Conservation (phyloP, 257 asterid genomes). For the Solanum corneliomulleri region DNA sequence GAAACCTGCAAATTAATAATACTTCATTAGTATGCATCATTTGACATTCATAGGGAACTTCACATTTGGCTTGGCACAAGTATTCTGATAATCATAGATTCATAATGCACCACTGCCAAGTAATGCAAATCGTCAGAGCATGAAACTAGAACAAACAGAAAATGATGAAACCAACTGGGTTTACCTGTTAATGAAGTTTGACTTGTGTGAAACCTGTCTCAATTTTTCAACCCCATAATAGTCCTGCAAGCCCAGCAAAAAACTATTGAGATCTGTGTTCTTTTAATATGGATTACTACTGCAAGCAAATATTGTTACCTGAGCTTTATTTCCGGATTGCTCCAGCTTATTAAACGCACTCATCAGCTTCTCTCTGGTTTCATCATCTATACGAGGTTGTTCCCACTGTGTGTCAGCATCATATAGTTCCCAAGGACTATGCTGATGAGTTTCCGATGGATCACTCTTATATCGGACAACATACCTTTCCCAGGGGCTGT, state of each 20-base stretch:
- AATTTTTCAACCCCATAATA: slow-evolving; percentile 60
- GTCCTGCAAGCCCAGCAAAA: slow-evolving; percentile 52
- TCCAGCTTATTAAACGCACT: slow-evolving; percentile 49
- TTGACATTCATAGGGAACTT: not conserved
- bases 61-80: not conserved
- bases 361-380: slow-evolving; percentile 39
- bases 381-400: slow-evolving; percentile 61
- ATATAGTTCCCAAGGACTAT: slow-evolving; percentile 96
- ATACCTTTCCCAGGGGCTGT: slow-evolving; percentile 95
- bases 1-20: slow-evolving; percentile 48
- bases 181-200: slow-evolving; percentile 66
- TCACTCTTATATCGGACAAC: slow-evolving; percentile 73
- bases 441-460: slow-evolving; percentile 64
- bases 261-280: not conserved
- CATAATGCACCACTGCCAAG: not conserved
- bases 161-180: not conserved
- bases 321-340: slow-evolving; percentile 45
- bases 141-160: not conserved
- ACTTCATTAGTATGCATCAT: not conserved
- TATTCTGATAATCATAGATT: not conserved
- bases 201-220: slow-evolving; percentile 61
- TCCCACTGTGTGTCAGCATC: slow-evolving; percentile 53
- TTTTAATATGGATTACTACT: not conserved
- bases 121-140: not conserved
- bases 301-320: slow-evolving; percentile 31